Base-by-base conservation (phyloP, 176 grass and related monocot species). In the Elaeis guineensis region DNA sequence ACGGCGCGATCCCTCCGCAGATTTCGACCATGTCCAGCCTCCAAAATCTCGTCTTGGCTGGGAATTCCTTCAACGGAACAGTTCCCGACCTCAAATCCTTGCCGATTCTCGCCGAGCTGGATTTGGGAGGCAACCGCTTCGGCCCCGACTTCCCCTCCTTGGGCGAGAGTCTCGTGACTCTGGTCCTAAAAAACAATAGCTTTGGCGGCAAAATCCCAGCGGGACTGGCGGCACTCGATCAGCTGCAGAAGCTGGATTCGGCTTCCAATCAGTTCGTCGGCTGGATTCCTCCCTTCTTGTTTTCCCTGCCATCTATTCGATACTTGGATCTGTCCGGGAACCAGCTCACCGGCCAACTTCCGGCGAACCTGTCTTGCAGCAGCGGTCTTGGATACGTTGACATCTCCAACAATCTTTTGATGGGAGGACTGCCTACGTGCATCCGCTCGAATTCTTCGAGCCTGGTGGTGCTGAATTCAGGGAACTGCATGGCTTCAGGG, bases 381-480 rank as follows among this genome's bases (percentile, higher is more conserved):
- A 57, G 3, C 19, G 48, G 23, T 22, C 85, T 98, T n/a, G 63
- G 29, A 54, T 86, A 85, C 65, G 66, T 89, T 0, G 84, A 98
- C 39, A 79, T 98, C 50, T 98, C 93, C 12, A 78, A 68, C 63
- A 98, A 98, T 80, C 79, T 78, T 64, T 66, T 98, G 50, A 71
- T 74, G 3, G 93, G 93, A 2, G n/a, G 49, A 49, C 81, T 71
- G 20, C 93, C 93, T 24, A 25, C 79, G 28, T 98, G 93, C 81
- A 74, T 98, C 66, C 28, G 72, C 16, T 72, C 79, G 15, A 78
- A 73, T 62, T 85, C 84, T 39, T 63, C 78, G 9, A 57, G 23
- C 25, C 78, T 76, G 7, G 73, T 78, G 4, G 88, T 98, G 2
- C 64, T 83, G 16, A 74, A 63, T 71, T 78, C 81, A 0, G 82